Evolutionary conservation across 208 protist genomes (phyloP), one percentile per base, ranked within the genome.

Genomic region (Trypanosoma theileri): DNA sequence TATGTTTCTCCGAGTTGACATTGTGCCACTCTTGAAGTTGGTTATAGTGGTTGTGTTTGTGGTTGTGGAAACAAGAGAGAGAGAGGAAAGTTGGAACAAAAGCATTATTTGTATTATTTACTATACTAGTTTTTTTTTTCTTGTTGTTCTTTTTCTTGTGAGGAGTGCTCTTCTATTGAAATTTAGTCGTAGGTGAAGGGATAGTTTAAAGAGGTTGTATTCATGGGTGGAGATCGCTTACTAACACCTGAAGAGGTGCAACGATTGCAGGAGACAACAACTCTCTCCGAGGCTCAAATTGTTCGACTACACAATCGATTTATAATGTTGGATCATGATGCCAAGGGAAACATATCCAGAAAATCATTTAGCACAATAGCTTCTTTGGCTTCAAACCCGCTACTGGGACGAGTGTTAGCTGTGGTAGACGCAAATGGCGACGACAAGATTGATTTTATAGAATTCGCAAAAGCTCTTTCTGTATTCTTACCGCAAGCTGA

Each of bases 271-370:
- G 71, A 86, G 66, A 80, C 77, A 13, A 97, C 89, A 3, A 64
- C 82, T 19, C 78, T 97, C 19, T 89, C 89, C 6, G 85, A 97
- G 59, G 79, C 82, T 2, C 92, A 97, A 62, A 90, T 97, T 50
- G 54, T 84, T 40, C 81, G 85, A 0, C 80, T 97, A 10, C 82
- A 96, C 66, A 92, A 94, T 59, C 77, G 89, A 21, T 97, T 97
- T 53, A 55, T 58, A n/a, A 88, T 84, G 55, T 79, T 97, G n/a
- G 89, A 95, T 66, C 84, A 66, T 50, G 74, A 86, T 52, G 81
- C 81, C 28, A 87, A 73, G 1, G 93, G 93, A 1, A 76, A 65
- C 26, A 89, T 97, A 31, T 84, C 86, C 1, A 69, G 70, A 1
- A 84, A 89, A 26, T 77, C 85, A 46, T 88, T 97, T 57, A 82